Percentiles rank a stretch among this genome's conserved stretches.
Conservation (phyloP, 768 basidiomycete genomes). For the Termitomyces sp. region DNA sequence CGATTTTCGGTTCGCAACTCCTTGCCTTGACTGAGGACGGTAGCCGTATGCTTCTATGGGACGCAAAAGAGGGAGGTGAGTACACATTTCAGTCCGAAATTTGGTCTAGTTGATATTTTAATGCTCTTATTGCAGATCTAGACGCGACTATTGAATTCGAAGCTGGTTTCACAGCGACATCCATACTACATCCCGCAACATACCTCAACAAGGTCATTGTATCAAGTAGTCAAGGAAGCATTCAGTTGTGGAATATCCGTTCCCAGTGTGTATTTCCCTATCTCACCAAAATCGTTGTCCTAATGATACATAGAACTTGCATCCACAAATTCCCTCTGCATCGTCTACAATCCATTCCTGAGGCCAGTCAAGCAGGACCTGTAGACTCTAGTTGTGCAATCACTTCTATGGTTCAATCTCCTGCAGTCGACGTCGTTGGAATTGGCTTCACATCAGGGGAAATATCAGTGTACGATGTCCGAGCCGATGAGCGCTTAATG, state of each 20-base stretch:
- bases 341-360: constrained; percentile 40
- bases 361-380: constrained; percentile 14
- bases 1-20: constrained; percentile 79
- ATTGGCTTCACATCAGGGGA: constrained; percentile 87
- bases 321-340: constrained; percentile 74
- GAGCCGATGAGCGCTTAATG: constrained; percentile 86
- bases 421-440: constrained; percentile 95
- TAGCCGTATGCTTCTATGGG: constrained; percentile 73
- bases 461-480: constrained; percentile 85
- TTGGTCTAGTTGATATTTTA: constrained; percentile 6
- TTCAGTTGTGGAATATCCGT: constrained; percentile 94
- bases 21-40: constrained; percentile 82
- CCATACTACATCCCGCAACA: constrained; percentile 88
- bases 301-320: constrained; percentile 51
- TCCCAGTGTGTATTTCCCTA: constrained; percentile 53
- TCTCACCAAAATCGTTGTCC: background rate
- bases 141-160: constrained; percentile 77
- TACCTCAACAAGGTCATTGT: constrained; percentile 95
- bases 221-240: constrained; percentile 70
- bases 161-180: constrained; percentile 78
- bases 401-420: constrained; percentile 83
- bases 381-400: constrained; percentile 44
- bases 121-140: constrained; percentile 41
- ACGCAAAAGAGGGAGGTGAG: constrained; percentile 53
- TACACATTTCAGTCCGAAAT: background rate